phyloP scores from a whole-genome alignment of 2,329 filamentous ascomycete species.

The Aspergillus hortae region DNA sequence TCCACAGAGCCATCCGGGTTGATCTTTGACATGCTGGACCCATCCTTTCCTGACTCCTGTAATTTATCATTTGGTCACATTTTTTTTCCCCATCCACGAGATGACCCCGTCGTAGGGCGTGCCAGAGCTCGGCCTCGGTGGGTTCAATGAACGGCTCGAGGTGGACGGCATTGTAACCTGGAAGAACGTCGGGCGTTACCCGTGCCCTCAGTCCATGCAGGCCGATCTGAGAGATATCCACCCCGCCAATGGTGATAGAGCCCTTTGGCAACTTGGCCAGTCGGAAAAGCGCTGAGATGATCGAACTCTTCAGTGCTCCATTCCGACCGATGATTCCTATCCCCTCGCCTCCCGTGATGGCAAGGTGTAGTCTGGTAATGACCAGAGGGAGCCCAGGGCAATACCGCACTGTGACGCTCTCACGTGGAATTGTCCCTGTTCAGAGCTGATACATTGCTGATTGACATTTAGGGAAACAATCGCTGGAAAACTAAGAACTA shows the following conservation, averaged over 20 bases:
- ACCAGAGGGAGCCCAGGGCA: conserved; percentile 69
- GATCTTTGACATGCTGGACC: too few relatives aligned
- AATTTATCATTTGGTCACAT: too few relatives aligned
- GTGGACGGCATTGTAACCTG: conserved; percentile 42
- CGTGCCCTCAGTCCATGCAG: conserved; percentile 42
- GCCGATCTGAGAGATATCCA: conserved; percentile 40
- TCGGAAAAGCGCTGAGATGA: conserved; percentile 45
- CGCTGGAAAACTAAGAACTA: too few relatives aligned
- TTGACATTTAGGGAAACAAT: too few relatives aligned
- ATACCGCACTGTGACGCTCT: conserved; percentile 78
- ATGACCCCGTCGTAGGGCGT: conserved; percentile 43
- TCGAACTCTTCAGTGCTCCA: conserved; percentile 45
- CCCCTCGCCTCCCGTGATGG: conserved; percentile 43
- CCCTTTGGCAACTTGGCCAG: conserved; percentile 40
- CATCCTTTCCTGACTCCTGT: too few relatives aligned
- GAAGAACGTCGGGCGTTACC: conserved; percentile 45
- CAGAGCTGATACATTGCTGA: too few relatives aligned
- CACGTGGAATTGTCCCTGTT: conserved; percentile 78
- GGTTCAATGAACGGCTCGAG: conserved; percentile 46
- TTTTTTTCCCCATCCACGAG: too few relatives aligned
- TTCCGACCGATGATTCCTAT: conserved; percentile 48
- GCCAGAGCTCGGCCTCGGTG: conserved; percentile 46
- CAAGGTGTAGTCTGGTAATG: conserved; percentile 59
- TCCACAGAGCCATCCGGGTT: too few relatives aligned
- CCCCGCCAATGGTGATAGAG: conserved; percentile 41